Percentiles rank a stretch among this genome's conserved stretches.
Conservation (phyloP, 2,329 filamentous ascomycete species). For the Magnaporthales sp. region DNA sequence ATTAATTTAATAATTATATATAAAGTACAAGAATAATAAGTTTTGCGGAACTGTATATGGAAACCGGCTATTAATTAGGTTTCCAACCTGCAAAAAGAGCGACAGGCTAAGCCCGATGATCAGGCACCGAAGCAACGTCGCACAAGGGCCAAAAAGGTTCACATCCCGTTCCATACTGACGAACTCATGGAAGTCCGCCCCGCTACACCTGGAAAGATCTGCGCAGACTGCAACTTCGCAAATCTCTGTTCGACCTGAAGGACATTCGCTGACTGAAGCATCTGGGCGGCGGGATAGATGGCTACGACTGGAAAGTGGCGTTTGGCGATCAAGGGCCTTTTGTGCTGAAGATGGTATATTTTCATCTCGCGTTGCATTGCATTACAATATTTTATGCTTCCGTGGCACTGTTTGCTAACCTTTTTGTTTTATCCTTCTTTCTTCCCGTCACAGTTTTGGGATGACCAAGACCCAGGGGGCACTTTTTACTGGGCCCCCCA, state of each 20-base stretch:
- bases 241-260: neutral
- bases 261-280: neutral
- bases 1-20: no score
- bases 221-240: neutral
- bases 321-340: neutral
- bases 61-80: no score
- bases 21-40: no score
- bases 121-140: neutral
- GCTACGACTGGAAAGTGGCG: slow-evolving; percentile 1
- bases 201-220: neutral
- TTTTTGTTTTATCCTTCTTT: no score
- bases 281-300: neutral
- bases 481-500: neutral
- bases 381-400: no score
- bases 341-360: neutral
- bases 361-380: no score
- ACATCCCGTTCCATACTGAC: neutral
- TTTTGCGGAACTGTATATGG: no score
- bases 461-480: neutral
- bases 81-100: no score
- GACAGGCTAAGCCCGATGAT: no score
- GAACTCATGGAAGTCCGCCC: neutral
- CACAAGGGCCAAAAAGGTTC: neutral
- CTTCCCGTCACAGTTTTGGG: neutral
- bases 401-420: no score